Evolutionary conservation across 768 basidiomycete genomes (phyloP).

Genomic region (Hirschioporus abietinus): DNA sequence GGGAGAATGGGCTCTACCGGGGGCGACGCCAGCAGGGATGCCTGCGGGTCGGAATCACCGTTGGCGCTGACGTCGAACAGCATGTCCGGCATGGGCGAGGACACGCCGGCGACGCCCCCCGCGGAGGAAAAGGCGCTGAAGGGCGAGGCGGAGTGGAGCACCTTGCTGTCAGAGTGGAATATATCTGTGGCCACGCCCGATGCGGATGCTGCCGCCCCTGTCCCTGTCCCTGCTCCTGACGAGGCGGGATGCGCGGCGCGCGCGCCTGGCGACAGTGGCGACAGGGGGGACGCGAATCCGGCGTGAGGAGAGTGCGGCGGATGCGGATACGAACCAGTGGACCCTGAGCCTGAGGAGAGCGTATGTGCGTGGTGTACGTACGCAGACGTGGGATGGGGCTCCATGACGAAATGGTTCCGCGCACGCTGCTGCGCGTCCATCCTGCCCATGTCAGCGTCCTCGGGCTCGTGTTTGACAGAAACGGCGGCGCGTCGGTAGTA

Average conservation of each 20-base stretch:
- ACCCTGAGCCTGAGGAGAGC: neutral
- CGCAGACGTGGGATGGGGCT: neutral
- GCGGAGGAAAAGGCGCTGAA: neutral
- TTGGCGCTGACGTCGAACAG: neutral
- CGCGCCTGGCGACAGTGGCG: neutral
- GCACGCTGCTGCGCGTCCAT: neutral
- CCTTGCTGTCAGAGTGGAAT: neutral
- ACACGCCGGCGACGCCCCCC: neutral
- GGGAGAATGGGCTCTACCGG: neutral
- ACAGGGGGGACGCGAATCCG: neutral
- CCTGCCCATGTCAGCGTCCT: neutral
- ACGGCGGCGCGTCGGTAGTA: neutral
- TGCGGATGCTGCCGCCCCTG: too few relatives aligned
- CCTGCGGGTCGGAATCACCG: neutral
- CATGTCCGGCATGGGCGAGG: too few relatives aligned
- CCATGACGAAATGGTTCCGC: neutral
- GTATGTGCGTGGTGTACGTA: neutral
- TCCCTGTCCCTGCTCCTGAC: too few relatives aligned
- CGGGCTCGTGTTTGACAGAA: neutral
- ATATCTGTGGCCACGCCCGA: neutral
- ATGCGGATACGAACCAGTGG: neutral
- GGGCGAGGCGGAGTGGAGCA: neutral
- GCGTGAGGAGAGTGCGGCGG: neutral
- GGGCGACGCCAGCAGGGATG: neutral
- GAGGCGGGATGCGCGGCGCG: too few relatives aligned